Base-by-base conservation (phyloP, 306 rosid species). In the Fragaria ananassa region DNA sequence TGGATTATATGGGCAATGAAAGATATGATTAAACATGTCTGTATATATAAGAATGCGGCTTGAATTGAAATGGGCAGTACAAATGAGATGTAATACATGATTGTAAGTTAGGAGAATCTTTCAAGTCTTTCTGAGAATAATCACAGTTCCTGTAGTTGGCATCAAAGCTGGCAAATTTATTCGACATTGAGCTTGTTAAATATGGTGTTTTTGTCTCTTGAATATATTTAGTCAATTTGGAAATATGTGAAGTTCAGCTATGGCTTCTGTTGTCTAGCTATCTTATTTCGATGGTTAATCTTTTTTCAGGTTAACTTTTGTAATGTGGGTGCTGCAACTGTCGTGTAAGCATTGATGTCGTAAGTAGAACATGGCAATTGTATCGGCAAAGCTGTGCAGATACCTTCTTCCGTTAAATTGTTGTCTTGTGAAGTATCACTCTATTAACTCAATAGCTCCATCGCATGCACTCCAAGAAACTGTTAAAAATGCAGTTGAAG, bases 401-500 rank as follows among this genome's bases (percentile, higher is more conserved):
- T 54, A 60, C 68, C 60, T 83, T 73, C 37, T 29, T 63, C 80
- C 29, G 67, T 54, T 83, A 53, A 37, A 7, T 71, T 66, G 72
- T 64, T 60, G 63, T 80, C 45, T 82, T 60, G 72, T 68, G 47
- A 89, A 65, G 41, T 81, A 54, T 70, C 75, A 73, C 63, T 83
- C 80, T 14, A 39, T 42, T 70, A 81, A 34, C 78, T 72, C 81
- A 21, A 25, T 74, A 7, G 79, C 86, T 49, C 80, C 93, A 44
- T 69, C 74, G 35, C 84, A 77, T 65, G 19, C 67, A 8, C 82
- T 87, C 69, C 91, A 84, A 70, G 84, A 85, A 51, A 76, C 64
- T 58, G 66, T 91, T 17, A 81, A 79, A 81, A 82, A 79, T 50
- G 87, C 85, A 63, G 87, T 91, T 74, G 86, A 84, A 79, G 76